Evolutionary conservation across 805 yeast species (phyloP).

Genomic region (Candida orba): DNA sequence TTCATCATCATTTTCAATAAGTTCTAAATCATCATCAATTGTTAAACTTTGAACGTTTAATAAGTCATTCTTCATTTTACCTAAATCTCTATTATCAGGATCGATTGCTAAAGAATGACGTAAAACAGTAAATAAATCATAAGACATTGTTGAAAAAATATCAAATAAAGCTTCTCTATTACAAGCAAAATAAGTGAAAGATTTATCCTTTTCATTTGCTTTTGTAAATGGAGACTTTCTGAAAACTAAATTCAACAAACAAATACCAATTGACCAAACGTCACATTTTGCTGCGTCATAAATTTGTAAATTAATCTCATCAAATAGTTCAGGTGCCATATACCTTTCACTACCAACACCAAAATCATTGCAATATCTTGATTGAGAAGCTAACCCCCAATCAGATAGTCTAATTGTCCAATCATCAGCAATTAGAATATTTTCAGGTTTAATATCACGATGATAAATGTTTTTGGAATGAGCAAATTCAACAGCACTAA

Average conservation of each 20-base stretch:
- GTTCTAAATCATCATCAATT: conserved; percentile 59
- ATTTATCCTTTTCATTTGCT: conserved; percentile 73
- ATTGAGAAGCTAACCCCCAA: conserved; percentile 64
- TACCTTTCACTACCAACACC: conserved; percentile 87
- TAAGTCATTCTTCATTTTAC: conserved; percentile 53
- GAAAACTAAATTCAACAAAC: conserved; percentile 76
- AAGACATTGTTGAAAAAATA: conserved; percentile 82
- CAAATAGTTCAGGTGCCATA: conserved; percentile 93
- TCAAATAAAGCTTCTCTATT: conserved; percentile 88
- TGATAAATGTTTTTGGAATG: conserved; percentile 71
- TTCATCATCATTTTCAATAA: conserved; percentile 32
- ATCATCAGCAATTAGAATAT: conserved; percentile 48
- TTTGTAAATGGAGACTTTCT: conserved; percentile 81
- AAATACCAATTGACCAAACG: conserved; percentile 85
- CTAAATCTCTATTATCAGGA: conserved; percentile 74
- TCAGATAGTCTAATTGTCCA: conserved; percentile 61
- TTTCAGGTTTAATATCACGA: conserved; percentile 77
- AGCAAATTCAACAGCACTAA: conserved; percentile 71
- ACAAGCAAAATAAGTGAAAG: conserved; percentile 78
- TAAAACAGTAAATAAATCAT: conserved; percentile 78
- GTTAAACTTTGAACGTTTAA: conserved; percentile 60
- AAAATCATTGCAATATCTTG: conserved; percentile 54
- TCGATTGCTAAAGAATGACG: conserved; percentile 75
- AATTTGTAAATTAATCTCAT: conserved; percentile 40
- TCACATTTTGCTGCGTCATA: conserved; percentile 81